A percentile compares a stretch with the other conserved stretches of the same genome.
phyloP scores from a whole-genome alignment of 192 early-diverging fungal genomes.

The Coemansia asiatica region DNA sequence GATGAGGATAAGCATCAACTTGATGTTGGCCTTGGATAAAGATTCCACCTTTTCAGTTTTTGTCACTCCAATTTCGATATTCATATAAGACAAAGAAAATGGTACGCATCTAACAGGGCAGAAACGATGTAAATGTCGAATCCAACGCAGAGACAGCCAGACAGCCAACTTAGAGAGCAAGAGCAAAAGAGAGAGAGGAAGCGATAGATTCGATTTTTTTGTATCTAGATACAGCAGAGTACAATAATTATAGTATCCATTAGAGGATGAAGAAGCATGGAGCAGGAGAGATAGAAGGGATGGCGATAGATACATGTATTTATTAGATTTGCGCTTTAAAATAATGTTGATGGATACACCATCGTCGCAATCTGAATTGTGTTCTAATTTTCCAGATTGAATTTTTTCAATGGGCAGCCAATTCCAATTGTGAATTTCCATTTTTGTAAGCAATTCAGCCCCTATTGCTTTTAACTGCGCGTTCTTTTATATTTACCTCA shows the following conservation, averaged over 20 bases:
- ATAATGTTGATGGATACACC: too few species aligned
- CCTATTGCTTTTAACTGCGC: too few species aligned
- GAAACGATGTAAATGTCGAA: conserved; percentile 6
- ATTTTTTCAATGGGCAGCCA: too few species aligned
- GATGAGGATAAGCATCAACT: conserved; percentile 11
- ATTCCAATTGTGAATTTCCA: too few species aligned
- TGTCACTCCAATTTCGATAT: conserved; percentile 16
- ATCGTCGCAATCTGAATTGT: too few species aligned
- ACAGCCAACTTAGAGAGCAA: not conserved
- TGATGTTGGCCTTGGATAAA: not conserved
- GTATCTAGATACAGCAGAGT: not conserved
- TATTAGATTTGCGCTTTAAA: too few species aligned
- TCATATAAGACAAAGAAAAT: conserved; percentile 17
- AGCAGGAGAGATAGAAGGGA: not conserved
- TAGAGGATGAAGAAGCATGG: not conserved
- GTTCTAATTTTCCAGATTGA: too few species aligned
- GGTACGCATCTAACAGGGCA: conserved; percentile 10
- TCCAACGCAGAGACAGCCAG: conserved; percentile 21
- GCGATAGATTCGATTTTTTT: not conserved
- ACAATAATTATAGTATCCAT: not conserved
- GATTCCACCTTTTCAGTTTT: conserved; percentile 27
- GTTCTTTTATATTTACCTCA: too few species aligned
- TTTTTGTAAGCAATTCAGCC: too few species aligned
- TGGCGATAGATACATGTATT: too few species aligned
- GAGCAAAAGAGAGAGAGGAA: not conserved